phyloP scores from a whole-genome alignment of 257 asterid species.

The Striga asiatica region DNA sequence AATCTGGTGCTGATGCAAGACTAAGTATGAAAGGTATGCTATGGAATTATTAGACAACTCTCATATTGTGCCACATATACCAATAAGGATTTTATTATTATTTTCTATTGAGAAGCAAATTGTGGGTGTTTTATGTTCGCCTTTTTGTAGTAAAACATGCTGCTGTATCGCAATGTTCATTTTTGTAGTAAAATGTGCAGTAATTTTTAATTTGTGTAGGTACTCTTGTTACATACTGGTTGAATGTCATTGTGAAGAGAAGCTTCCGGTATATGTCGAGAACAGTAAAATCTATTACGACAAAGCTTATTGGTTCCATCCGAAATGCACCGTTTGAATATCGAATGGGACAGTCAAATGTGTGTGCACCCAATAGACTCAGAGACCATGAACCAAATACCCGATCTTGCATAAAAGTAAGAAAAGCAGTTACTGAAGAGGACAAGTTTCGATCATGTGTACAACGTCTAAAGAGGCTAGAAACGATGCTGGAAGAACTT shows the following conservation, averaged over 20 bases:
- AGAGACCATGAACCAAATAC: constrained; percentile 24
- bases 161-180: too few relatives aligned
- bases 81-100: neutral
- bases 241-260: constrained; percentile 39
- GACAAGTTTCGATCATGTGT: constrained; percentile 47
- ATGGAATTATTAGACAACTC: neutral
- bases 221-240: constrained; percentile 24
- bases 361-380: constrained; percentile 28
- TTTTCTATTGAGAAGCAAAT: neutral
- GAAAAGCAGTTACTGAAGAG: constrained; percentile 25
- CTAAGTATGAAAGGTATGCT: constrained; percentile 35
- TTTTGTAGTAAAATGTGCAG: neutral
- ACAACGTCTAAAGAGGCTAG: constrained; percentile 70
- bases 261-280: constrained; percentile 38
- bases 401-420: constrained; percentile 15
- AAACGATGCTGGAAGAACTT: constrained; percentile 61
- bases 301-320: constrained; percentile 27
- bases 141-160: too few relatives aligned
- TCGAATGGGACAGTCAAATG: constrained; percentile 43
- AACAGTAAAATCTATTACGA: constrained; percentile 29
- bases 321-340: constrained; percentile 34
- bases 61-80: constrained; percentile 10
- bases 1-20: constrained; percentile 21
- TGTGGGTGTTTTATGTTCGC: too few relatives aligned
- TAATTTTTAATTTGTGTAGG: constrained; percentile 25